Base-by-base conservation (phyloP, 225 moss, liverwort and hornwort genomes). In the Physcomitrellopsis africana region DNA sequence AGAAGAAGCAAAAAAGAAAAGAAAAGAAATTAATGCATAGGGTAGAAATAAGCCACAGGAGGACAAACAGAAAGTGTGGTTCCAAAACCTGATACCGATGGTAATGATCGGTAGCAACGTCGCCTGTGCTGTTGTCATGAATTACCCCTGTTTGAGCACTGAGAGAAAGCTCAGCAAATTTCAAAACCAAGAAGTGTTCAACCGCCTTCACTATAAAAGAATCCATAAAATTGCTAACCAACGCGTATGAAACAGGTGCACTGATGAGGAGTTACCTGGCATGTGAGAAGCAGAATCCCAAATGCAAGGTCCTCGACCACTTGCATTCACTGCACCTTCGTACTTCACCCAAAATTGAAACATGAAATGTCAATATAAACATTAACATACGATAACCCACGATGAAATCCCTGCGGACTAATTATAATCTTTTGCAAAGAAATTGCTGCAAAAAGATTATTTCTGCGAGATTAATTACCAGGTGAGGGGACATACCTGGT, bases 61-160 rank as follows among this genome's bases (percentile, higher is more conserved):
- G 2, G 16, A 57, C 12, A 8, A 70, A 37, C 32, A 64, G 54
- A 20, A 41, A 43, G 15, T 32, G 12, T 3, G 10, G 3, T 32
- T 46, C 11, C 12, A 10, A 47, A 13, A 87, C 83, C 85, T 81
- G 43, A 29, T 85, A 90, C 1, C 82, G 82, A 65, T 83, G 68
- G 75, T 88, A 90, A 37, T 81, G 77, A 54, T 92, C 85, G 5
- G 53, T 72, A 52, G 86, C 84, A 65, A 88, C 69, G 81, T 88
- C 83, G 11, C 80, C 90, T n/a, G 55, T 86, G 17, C 29, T 73
- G 18, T 80, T 86, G 16, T 77, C 60, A 37, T 8, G 22, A 52
- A 78, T 60, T 26, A 65, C 24, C 11, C 59, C 82, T 70, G 10
- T 27, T 42, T 49, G 37, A 56, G 77, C 72, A 18, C 29, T 29